Base-by-base conservation (phyloP, 2,329 filamentous ascomycete genomes). In the Davidsoniella eucalypti region DNA sequence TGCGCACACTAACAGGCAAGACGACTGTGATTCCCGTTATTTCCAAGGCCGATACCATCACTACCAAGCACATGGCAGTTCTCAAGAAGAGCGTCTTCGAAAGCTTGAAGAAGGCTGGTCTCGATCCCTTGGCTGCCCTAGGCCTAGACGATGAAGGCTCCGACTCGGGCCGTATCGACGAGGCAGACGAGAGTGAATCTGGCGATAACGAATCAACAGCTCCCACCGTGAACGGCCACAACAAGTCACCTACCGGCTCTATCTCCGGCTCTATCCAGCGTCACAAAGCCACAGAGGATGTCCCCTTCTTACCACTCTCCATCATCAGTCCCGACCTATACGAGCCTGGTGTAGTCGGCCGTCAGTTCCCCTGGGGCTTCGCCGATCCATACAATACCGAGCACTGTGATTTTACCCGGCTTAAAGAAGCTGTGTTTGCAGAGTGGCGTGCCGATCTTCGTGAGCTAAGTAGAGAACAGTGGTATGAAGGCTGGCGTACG, bases 401-500 rank as follows among this genome's bases (percentile, higher is more conserved):
- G 58, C 92, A 98, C 67, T 98, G 92, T 67, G 92, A 98, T 65
- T 98, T 95, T 64, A 71, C 84, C 51, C 82, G 82, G 55, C 74
- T 98, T 57, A 92, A 92, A 67, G 88, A 96, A 53, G 81, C 83
- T 6, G 84, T 98, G 29, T 98, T 98, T 64, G 80, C 72, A 56
- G 90, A 96, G 61, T 98, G 92, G 92, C 82, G 90, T 47, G 76
- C 76, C 41, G 92, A 98, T 62, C 71, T 98, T 54, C 82, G 90
- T 54, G 87, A 94, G 64, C 84, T 87, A 48, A 94, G 87, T 63
- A 78, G 87, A 51, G 87, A 94, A 61, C 76, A 87, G 58, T 95
- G 87, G 86, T 96, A 96, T 59, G 90, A 96, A 65, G 81, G 84
- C 58, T 96, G 90, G 92, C 80, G 92, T 65, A 95, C 78, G 7